phyloP scores from a whole-genome alignment of 176 grass and related monocot species.

The Leersia perrieri region DNA sequence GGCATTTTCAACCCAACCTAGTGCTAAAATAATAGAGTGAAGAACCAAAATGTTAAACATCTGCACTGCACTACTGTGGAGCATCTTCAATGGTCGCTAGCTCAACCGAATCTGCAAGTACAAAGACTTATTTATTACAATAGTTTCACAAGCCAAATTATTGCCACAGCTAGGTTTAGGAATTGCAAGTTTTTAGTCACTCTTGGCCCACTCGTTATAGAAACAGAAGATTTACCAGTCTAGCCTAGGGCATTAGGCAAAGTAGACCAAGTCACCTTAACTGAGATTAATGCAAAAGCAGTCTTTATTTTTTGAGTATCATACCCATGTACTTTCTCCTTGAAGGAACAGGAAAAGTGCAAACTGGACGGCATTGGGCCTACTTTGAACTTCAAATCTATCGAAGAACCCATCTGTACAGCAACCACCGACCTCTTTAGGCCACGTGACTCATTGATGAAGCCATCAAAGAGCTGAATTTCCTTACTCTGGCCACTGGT shows the following conservation, averaged over 20 bases:
- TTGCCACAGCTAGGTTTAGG: neutral
- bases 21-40: too few species aligned
- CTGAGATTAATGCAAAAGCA: slow-evolving; percentile 15
- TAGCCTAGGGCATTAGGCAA: neutral
- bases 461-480: slow-evolving; percentile 20
- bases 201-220: neutral
- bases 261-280: slow-evolving; percentile 21
- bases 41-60: too few species aligned
- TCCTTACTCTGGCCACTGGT: neutral
- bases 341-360: slow-evolving; percentile 6
- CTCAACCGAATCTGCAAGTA: too few species aligned
- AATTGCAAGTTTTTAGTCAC: neutral
- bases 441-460: neutral
- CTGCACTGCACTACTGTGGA: too few species aligned
- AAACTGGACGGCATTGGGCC: neutral
- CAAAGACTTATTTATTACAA: neutral
- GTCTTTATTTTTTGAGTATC: slow-evolving; percentile 19
- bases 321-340: neutral
- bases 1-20: too few species aligned
- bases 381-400: slow-evolving; percentile 14
- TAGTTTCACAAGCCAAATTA: neutral
- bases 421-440: slow-evolving; percentile 22
- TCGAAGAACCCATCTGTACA: neutral
- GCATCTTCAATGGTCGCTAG: too few species aligned
- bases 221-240: neutral